These are phyloP conservation scores for Escovopsis sp. DNA, from an alignment of 2,329 filamentous ascomycete species.

Conservation along the genomic window DNA sequence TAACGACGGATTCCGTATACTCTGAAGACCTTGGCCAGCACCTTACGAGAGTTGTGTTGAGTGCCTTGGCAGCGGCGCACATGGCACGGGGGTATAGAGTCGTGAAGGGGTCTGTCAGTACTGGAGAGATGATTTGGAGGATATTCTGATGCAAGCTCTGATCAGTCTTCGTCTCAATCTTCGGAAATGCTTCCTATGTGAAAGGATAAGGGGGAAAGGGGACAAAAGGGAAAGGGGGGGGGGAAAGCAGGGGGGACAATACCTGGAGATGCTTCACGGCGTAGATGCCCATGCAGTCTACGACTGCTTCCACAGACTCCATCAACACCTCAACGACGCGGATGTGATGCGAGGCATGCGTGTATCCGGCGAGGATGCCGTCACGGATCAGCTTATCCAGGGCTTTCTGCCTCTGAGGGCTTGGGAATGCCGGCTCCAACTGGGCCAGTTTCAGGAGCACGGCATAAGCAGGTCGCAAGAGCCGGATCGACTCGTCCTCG, in stretches of 20 bases:
- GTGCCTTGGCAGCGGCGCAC: constrained; percentile 31
- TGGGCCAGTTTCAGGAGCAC: constrained; percentile 44
- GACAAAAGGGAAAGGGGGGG: no score
- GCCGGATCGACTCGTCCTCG: constrained; percentile 47
- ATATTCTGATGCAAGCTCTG: constrained; percentile 33
- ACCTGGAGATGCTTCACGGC: constrained; percentile 54
- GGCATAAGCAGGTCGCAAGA: constrained; percentile 52
- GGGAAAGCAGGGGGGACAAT: constrained; percentile 5
- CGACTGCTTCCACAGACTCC: constrained; percentile 28
- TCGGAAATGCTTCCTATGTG: no score
- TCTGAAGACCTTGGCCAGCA: constrained; percentile 52
- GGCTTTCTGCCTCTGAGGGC: constrained; percentile 18
- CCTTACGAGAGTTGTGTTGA: constrained; percentile 43
- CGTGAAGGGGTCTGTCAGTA: constrained; percentile 55
- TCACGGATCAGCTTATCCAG: constrained; percentile 40
- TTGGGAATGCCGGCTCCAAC: constrained; percentile 12
- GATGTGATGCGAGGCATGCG: constrained; percentile 43
- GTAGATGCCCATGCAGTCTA: constrained; percentile 44
- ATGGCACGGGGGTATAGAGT: constrained; percentile 38
- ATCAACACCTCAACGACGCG: constrained; percentile 42
- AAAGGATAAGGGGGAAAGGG: no score
- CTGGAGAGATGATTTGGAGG: constrained; percentile 47
- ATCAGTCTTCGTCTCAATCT: constrained; percentile 4
- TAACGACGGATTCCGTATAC: constrained; percentile 49
- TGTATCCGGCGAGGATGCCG: constrained; percentile 38